These are phyloP conservation scores for Zygoascus tannicola DNA, from an alignment of 805 yeast genomes.

Conservation along the genomic window DNA sequence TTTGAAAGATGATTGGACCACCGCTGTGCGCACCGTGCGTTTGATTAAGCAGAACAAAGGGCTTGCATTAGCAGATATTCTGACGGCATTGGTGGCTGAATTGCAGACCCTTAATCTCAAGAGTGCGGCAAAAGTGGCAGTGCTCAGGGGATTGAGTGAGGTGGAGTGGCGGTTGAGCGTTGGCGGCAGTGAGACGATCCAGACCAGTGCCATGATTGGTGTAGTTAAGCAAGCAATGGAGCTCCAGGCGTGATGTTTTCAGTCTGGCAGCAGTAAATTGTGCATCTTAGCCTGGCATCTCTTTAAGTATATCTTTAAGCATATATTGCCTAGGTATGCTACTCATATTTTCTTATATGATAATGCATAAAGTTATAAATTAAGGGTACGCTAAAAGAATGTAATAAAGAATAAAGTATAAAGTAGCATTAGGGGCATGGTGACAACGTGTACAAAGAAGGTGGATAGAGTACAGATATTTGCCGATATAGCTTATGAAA, in stretches of 20 bases:
- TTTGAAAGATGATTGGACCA: constrained; percentile 80
- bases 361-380: no score
- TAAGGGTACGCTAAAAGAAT: no score
- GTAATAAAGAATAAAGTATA: no score
- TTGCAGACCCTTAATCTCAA: constrained; percentile 60
- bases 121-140: constrained; percentile 48
- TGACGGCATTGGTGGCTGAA: constrained; percentile 65
- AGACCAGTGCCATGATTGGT: constrained; percentile 83
- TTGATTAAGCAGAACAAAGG: constrained; percentile 66
- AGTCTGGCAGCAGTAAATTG: no score
- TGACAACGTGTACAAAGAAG: no score
- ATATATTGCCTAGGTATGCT: no score
- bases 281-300: no score
- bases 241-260: constrained; percentile 26
- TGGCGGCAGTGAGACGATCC: constrained; percentile 89
- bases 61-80: constrained; percentile 77
- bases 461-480: no score
- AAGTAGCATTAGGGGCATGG: no score
- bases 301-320: no score
- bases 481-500: no score
- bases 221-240: constrained; percentile 65
- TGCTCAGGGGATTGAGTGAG: constrained; percentile 69
- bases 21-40: constrained; percentile 59
- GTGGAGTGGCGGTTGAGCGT: constrained; percentile 84
- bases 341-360: no score